Percentiles rank a stretch among this genome's conserved stretches.
phyloP scores from a whole-genome alignment of 345 rosid species.

The Angophora floribunda region DNA sequence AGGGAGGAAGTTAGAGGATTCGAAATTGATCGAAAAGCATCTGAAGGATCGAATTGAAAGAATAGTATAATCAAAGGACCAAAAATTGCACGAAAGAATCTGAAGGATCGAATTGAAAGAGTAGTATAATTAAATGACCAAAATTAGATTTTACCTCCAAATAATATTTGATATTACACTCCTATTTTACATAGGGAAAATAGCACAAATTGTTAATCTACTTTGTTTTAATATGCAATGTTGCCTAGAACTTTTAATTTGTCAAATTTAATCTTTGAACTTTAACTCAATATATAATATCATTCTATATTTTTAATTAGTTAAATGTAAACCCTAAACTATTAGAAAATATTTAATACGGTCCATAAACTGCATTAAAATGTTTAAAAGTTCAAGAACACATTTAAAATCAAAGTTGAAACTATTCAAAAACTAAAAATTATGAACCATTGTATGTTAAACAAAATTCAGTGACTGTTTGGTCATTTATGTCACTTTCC shows the following conservation, averaged over 20 bases:
- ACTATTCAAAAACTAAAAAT: fast-evolving
- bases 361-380: too few species aligned
- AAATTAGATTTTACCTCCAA: neutral
- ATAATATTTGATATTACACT: neutral
- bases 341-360: too few species aligned
- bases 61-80: neutral
- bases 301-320: too few species aligned
- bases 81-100: neutral
- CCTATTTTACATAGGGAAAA: neutral
- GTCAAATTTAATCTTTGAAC: fast-evolving
- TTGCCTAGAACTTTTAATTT: fast-evolving
- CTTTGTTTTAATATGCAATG: too few species aligned
- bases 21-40: neutral
- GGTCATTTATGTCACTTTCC: neutral
- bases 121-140: neutral
- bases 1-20: neutral
- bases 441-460: fast-evolving
- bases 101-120: neutral
- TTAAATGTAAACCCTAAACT: fast-evolving
- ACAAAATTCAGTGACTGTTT: too few species aligned
- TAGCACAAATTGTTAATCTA: fast-evolving
- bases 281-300: too few species aligned
- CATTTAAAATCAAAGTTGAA: too few species aligned
- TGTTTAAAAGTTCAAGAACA: fast-evolving
- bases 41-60: neutral